These are phyloP conservation scores for Verruconis gallopava DNA, from an alignment of 2,329 filamentous ascomycete species.

Conservation along the genomic window DNA sequence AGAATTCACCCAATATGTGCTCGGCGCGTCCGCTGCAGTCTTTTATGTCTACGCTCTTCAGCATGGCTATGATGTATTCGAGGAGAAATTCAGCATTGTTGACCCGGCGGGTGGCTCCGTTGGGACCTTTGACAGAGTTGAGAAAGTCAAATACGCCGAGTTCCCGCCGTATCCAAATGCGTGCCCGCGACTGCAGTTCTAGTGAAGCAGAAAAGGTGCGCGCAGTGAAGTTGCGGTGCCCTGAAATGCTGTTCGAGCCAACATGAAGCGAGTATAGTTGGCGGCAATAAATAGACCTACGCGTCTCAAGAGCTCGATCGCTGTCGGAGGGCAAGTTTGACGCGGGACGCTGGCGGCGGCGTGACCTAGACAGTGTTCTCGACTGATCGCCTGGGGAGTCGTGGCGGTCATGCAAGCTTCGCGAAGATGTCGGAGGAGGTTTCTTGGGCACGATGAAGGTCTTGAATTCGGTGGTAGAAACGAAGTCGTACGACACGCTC, in stretches of 20 bases:
- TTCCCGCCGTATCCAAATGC: slow-evolving; percentile 73
- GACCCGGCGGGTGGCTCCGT: slow-evolving; percentile 30
- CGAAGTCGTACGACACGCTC: slow-evolving; percentile 53
- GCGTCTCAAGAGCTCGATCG: slow-evolving; percentile 38
- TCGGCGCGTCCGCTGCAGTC: slow-evolving; percentile 67
- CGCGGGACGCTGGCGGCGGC: slow-evolving; percentile 17
- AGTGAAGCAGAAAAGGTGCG: slow-evolving; percentile 49
- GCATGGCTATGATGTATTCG: slow-evolving; percentile 71
- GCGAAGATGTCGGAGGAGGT: slow-evolving; percentile 13
- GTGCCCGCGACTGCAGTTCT: slow-evolving; percentile 60
- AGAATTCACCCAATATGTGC: slow-evolving; percentile 62
- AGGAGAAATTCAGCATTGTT: slow-evolving; percentile 74
- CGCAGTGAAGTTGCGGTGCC: slow-evolving; percentile 62
- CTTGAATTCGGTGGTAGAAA: slow-evolving; percentile 40
- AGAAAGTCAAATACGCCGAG: slow-evolving; percentile 72
- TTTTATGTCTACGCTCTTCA: slow-evolving; percentile 73
- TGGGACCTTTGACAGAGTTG: slow-evolving; percentile 15
- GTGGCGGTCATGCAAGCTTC: slow-evolving; percentile 5
- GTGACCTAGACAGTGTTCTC: slow-evolving; percentile 11
- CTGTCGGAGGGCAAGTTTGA: background rate
- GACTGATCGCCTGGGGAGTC: slow-evolving; percentile 6
- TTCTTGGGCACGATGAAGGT: slow-evolving; percentile 40
- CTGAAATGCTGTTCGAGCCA: slow-evolving; percentile 65
- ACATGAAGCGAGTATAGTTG: slow-evolving; percentile 68
- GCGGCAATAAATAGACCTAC: slow-evolving; percentile 60